These are phyloP conservation scores for Anacardium occidentale DNA, from an alignment of 345 rosid genomes.

Conservation along the genomic window DNA sequence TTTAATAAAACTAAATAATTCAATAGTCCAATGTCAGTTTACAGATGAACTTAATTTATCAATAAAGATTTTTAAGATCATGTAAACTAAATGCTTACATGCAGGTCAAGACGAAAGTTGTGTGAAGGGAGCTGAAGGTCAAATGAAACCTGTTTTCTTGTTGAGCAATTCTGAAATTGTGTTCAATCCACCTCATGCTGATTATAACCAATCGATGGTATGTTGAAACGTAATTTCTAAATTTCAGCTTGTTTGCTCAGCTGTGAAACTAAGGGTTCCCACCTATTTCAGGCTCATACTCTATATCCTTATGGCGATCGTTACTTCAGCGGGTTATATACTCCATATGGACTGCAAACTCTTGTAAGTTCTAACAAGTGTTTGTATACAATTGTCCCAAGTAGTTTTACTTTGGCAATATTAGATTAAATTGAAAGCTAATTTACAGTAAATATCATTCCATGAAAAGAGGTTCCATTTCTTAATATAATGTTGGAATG, in stretches of 20 bases:
- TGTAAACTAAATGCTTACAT: too few relatives aligned
- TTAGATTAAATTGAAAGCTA: background rate
- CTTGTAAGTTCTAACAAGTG: slow-evolving; percentile 36
- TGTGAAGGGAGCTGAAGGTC: slow-evolving; percentile 33
- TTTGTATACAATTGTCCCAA: background rate
- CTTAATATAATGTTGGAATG: background rate
- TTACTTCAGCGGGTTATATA: slow-evolving; percentile 34
- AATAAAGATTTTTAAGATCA: too few relatives aligned
- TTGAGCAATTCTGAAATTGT: slow-evolving; percentile 28
- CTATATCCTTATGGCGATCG: slow-evolving; percentile 32
- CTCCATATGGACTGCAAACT: slow-evolving; percentile 44
- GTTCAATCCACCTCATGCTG: slow-evolving; percentile 23
- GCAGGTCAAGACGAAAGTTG: slow-evolving; percentile 41
- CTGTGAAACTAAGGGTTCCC: slow-evolving; percentile 13
- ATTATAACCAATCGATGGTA: slow-evolving; percentile 34
- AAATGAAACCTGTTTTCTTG: slow-evolving; percentile 35
- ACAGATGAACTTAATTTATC: too few relatives aligned
- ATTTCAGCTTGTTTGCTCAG: background rate
- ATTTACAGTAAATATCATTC: background rate
- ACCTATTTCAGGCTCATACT: slow-evolving; percentile 30
- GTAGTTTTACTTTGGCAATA: background rate
- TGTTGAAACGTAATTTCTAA: slow-evolving; percentile 5
- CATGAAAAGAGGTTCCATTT: background rate
- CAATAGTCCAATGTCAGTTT: too few relatives aligned
- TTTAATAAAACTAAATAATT: too few relatives aligned